phyloP scores from a whole-genome alignment of 2,329 filamentous ascomycete species.

The Colletotrichum sp. region DNA sequence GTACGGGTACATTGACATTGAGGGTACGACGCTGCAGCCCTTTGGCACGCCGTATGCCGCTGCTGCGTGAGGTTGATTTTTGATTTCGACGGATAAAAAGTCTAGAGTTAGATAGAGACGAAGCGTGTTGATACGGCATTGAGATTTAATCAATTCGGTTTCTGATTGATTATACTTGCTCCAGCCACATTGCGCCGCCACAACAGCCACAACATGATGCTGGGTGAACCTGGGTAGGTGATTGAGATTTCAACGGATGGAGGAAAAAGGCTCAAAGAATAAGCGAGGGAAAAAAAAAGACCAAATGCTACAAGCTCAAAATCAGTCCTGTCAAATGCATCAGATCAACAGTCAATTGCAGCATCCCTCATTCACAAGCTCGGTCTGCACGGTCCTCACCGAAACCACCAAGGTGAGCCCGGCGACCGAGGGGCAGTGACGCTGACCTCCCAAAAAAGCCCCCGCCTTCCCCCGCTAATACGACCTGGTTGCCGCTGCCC shows the following conservation, averaged over 20 bases:
- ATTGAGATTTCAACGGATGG: too few relatives aligned
- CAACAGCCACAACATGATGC: background rate
- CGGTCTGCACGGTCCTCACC: background rate
- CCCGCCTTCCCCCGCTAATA: constrained; percentile 8
- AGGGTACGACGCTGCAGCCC: constrained; percentile 33
- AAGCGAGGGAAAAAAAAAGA: too few relatives aligned
- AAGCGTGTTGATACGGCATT: background rate
- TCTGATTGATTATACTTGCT: background rate
- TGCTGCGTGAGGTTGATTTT: background rate
- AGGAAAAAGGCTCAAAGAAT: too few relatives aligned
- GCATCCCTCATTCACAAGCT: background rate
- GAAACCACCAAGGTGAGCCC: background rate
- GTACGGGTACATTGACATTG: constrained; percentile 36
- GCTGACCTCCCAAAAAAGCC: background rate
- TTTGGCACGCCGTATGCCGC: constrained; percentile 27
- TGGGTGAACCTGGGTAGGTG: too few relatives aligned
- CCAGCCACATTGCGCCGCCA: background rate
- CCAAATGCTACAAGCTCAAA: too few relatives aligned
- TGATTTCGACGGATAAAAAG: background rate
- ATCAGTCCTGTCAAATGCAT: background rate
- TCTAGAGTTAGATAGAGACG: background rate
- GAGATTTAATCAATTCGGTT: background rate
- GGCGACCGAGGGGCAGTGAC: background rate
- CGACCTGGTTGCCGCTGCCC: background rate
- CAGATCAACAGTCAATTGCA: background rate